These are phyloP conservation scores for Tolypocladium guangdongense DNA, from an alignment of 2,329 filamentous ascomycete species.

Conservation along the genomic window DNA sequence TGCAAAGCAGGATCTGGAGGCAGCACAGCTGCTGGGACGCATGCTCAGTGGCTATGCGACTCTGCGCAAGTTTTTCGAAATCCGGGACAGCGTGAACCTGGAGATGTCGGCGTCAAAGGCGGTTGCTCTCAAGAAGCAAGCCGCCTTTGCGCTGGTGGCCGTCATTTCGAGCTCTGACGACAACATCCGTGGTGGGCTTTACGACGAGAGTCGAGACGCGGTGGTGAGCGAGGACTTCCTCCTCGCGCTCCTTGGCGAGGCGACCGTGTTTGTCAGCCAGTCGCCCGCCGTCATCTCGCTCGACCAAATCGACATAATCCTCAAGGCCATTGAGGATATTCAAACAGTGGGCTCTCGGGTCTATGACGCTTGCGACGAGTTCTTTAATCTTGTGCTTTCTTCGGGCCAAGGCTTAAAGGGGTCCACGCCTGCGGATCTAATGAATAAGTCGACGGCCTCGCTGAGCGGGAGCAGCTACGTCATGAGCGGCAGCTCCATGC, in stretches of 20 bases:
- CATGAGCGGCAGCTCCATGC: constrained; percentile 63
- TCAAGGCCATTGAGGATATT: constrained; percentile 71
- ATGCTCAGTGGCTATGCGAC: constrained; percentile 90
- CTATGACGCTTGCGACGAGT: constrained; percentile 65
- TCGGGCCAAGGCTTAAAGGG: constrained; percentile 53
- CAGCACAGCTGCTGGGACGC: constrained; percentile 71
- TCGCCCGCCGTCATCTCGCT: constrained; percentile 46
- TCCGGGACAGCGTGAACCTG: constrained; percentile 51
- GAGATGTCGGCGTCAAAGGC: constrained; percentile 27
- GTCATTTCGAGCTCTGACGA: constrained; percentile 80
- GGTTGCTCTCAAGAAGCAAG: constrained; percentile 52
- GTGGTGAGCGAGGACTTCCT: constrained; percentile 85
- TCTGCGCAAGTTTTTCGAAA: constrained; percentile 77
- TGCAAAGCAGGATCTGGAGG: constrained; percentile 65
- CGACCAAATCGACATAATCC: constrained; percentile 61
- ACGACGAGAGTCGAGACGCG: constrained; percentile 67
- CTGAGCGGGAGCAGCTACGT: constrained; percentile 52
- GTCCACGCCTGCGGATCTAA: constrained; percentile 53
- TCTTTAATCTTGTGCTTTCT: constrained; percentile 64
- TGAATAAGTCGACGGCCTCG: constrained; percentile 46
- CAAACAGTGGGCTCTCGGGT: constrained; percentile 65
- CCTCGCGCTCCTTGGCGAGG: constrained; percentile 73
- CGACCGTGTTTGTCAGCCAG: constrained; percentile 62
- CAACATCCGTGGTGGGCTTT: constrained; percentile 83
- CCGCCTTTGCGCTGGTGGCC: constrained; percentile 66